phyloP scores from a whole-genome alignment of 495 filamentous ascomycete genomes.

The Cairneyella variabilis region DNA sequence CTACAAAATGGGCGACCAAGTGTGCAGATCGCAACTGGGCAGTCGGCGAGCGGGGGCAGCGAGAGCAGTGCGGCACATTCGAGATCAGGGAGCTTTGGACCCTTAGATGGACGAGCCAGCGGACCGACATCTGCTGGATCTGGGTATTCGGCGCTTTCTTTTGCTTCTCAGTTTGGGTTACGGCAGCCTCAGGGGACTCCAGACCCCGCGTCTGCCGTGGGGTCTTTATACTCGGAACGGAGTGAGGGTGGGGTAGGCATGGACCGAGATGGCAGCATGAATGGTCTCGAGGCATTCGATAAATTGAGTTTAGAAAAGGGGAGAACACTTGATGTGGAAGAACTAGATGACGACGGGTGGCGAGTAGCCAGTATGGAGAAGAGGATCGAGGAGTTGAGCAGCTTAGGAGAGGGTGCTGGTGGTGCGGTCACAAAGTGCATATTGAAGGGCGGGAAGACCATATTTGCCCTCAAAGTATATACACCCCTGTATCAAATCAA shows the following conservation, averaged over 20 bases:
- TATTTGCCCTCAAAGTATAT: conserved; percentile 93
- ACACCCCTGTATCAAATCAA: background rate
- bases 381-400: conserved; percentile 82
- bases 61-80: conserved; percentile 64
- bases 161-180: conserved; percentile 61
- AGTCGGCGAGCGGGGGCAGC: conserved; percentile 68
- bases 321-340: conserved; percentile 79
- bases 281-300: conserved; percentile 56
- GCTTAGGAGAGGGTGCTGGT: conserved; percentile 90
- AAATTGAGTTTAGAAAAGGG: conserved; percentile 76
- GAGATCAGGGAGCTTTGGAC: conserved; percentile 68
- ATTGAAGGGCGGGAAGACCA: conserved; percentile 83
- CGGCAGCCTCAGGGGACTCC: conserved; percentile 59
- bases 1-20: conserved; percentile 45
- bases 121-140: conserved; percentile 80
- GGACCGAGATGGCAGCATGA: conserved; percentile 71
- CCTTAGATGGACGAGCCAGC: conserved; percentile 68
- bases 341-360: conserved; percentile 94
- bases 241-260: conserved; percentile 63
- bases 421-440: conserved; percentile 91
- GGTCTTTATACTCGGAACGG: conserved; percentile 74
- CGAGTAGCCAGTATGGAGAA: conserved; percentile 84
- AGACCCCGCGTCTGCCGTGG: conserved; percentile 86
- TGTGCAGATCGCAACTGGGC: conserved; percentile 21
- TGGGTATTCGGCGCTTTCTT: conserved; percentile 70